phyloP scores from a whole-genome alignment of 768 basidiomycete species.

The Boletus bicolor region DNA sequence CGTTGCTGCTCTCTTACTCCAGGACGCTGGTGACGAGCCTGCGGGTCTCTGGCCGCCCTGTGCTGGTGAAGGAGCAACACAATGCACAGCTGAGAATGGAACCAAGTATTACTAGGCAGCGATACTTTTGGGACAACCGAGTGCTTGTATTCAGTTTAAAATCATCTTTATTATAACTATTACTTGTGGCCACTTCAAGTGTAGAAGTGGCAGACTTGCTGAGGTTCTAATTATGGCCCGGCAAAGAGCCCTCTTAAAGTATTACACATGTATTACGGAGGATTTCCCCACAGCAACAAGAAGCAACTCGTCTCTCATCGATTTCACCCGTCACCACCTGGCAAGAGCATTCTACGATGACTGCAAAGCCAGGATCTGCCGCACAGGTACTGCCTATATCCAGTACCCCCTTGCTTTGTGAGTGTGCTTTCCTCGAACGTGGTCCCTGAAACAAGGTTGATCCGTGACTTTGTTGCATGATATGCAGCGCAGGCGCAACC shows the following conservation, averaged over 20 bases:
- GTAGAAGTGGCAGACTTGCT: not conserved
- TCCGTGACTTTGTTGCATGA: not conserved
- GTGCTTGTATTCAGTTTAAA: not conserved
- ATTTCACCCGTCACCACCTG: not conserved
- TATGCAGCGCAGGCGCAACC: not conserved
- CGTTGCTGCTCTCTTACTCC: conserved; percentile 59
- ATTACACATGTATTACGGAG: not conserved
- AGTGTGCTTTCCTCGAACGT: not conserved
- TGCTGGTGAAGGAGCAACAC: conserved; percentile 39
- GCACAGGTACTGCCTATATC: not conserved
- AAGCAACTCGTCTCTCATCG: not conserved
- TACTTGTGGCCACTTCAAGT: not conserved
- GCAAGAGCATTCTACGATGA: conserved; percentile 9
- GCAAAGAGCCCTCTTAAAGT: too few relatives aligned
- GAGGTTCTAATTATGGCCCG: not conserved
- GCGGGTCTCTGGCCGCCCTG: conserved; percentile 53
- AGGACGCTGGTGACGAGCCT: conserved; percentile 70
- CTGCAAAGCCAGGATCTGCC: not conserved
- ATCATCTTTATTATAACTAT: too few relatives aligned
- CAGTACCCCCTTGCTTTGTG: conserved; percentile 22
- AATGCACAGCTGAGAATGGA: conserved; percentile 61
- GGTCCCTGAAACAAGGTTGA: not conserved
- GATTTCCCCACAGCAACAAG: conserved; percentile 3
- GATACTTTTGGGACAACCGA: not conserved
- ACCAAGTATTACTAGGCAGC: conserved; percentile 32